Conservation (phyloP, 169 alveolate species). For the Cryptosporidium bovis region DNA sequence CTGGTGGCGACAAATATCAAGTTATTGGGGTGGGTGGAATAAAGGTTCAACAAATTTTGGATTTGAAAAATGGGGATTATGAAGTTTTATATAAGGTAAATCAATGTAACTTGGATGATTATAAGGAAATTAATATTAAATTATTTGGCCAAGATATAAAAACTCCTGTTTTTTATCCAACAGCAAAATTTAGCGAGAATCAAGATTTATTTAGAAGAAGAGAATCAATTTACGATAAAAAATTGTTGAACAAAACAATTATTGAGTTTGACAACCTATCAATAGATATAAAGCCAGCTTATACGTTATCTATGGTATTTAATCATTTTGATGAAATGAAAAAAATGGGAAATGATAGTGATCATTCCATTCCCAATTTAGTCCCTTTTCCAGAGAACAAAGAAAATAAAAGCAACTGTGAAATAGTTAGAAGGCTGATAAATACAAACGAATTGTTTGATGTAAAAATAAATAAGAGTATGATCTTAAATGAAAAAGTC, state of each 20-base stretch:
- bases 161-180: slow-evolving; percentile 67
- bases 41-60: slow-evolving; percentile 75
- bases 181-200: neutral
- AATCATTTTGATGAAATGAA: slow-evolving; percentile 65
- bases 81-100: slow-evolving; percentile 53
- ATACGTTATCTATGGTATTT: slow-evolving; percentile 52
- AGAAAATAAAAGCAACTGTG: neutral
- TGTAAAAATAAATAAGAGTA: neutral
- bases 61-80: slow-evolving; percentile 74
- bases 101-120: slow-evolving; percentile 51
- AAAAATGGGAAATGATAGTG: slow-evolving; percentile 61
- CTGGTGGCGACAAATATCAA: slow-evolving; percentile 77
- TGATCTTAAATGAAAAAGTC: slow-evolving; percentile 43
- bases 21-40: slow-evolving; percentile 77
- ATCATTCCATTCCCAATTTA: slow-evolving; percentile 40
- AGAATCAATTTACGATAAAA: slow-evolving; percentile 16
- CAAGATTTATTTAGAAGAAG: neutral
- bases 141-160: slow-evolving; percentile 49
- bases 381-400: slow-evolving; percentile 52
- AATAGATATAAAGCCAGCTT: slow-evolving; percentile 65
- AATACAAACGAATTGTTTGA: slow-evolving; percentile 6
- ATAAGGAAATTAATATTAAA: slow-evolving; percentile 64
- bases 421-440: slow-evolving; percentile 14
- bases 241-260: slow-evolving; percentile 14
- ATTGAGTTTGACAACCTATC: slow-evolving; percentile 44